Percentiles rank a stretch among this genome's conserved stretches.
Evolutionary conservation across 225 moss, liverwort and hornwort genomes (phyloP).

Genomic region (Rhytidiadelphus loreus): DNA sequence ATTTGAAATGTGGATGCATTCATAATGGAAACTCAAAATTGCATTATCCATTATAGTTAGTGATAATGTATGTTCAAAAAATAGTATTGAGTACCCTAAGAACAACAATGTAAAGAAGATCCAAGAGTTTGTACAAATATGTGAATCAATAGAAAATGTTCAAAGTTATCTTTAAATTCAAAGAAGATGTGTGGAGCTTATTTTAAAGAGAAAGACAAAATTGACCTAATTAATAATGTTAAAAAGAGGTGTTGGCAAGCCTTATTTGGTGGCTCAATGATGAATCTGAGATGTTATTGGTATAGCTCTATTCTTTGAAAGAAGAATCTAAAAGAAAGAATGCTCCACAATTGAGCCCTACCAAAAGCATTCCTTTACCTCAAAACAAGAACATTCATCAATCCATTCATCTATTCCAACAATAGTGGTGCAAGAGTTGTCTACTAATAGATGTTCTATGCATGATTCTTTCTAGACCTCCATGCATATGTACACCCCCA

Average conservation of each 20-base stretch:
- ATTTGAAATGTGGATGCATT: too few relatives aligned
- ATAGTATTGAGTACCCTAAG: neutral
- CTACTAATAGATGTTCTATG: neutral
- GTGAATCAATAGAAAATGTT: too few relatives aligned
- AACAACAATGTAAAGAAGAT: too few relatives aligned
- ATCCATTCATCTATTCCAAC: neutral
- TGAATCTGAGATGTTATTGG: neutral
- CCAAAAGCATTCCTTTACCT: neutral
- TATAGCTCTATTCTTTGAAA: neutral
- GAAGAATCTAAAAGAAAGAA: neutral
- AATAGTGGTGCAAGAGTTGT: fast-evolving
- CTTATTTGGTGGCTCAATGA: neutral
- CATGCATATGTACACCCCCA: neutral
- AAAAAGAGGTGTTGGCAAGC: neutral
- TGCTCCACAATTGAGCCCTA: neutral
- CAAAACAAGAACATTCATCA: neutral
- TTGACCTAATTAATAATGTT: neutral
- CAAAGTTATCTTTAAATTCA: too few relatives aligned
- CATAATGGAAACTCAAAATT: too few relatives aligned
- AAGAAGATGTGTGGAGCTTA: too few relatives aligned
- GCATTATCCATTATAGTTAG: neutral
- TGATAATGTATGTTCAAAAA: neutral
- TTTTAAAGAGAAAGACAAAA: too few relatives aligned
- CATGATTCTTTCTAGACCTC: neutral
- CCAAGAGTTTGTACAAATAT: too few relatives aligned